These are phyloP conservation scores for Echria macrotheca DNA, from an alignment of 495 filamentous ascomycete species.

Conservation along the genomic window DNA sequence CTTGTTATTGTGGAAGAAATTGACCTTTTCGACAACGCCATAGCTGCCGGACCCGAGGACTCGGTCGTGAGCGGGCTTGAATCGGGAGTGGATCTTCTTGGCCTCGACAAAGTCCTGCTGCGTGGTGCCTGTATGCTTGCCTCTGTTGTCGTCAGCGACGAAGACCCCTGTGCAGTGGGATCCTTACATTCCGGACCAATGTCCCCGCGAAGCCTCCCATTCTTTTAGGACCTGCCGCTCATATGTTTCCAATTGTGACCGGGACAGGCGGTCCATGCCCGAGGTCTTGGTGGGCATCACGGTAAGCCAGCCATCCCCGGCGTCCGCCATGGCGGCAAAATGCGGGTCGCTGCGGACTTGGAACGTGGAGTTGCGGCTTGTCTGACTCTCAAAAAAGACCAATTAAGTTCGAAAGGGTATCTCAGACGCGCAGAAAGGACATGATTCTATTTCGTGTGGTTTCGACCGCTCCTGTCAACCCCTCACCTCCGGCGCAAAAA, in stretches of 20 bases:
- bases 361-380: constrained; percentile 1
- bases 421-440: neutral
- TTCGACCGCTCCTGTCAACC: constrained; percentile 2
- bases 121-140: constrained; percentile 26
- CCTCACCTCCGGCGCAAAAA: neutral
- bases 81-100: constrained; percentile 27
- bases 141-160: constrained; percentile 18
- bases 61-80: constrained; percentile 20
- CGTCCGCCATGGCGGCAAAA: constrained; percentile 23
- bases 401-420: neutral
- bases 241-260: constrained; percentile 23
- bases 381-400: neutral
- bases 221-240: constrained; percentile 29
- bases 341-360: constrained; percentile 10
- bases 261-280: constrained; percentile 24
- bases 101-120: constrained; percentile 27
- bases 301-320: constrained; percentile 27
- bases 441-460: too few relatives aligned
- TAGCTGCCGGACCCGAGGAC: constrained; percentile 28
- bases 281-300: constrained; percentile 28
- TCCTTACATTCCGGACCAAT: constrained; percentile 35
- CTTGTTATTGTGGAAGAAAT: constrained; percentile 23
- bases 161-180: neutral
- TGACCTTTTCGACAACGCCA: constrained; percentile 34
- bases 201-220: constrained; percentile 24